Conservation (phyloP, 306 rosid species). For the Geum urbanum region DNA sequence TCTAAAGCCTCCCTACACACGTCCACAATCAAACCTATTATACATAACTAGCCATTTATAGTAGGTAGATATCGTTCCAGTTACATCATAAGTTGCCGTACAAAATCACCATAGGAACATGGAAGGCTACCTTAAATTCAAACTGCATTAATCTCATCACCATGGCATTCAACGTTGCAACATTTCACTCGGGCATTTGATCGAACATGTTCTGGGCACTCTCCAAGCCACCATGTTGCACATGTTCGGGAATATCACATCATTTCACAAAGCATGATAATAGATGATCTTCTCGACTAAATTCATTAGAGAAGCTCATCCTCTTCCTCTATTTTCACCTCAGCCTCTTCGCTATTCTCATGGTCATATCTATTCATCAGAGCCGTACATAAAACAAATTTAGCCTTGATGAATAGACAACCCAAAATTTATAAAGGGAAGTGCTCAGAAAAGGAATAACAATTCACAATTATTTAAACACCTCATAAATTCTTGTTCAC, state of each 20-base stretch:
- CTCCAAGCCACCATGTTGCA: conserved; percentile 46
- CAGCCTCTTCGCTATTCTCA: no score
- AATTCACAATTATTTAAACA: conserved; percentile 12
- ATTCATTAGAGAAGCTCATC: no score
- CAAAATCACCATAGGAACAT: no score
- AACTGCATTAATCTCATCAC: conserved; percentile 61
- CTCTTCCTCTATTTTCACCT: no score
- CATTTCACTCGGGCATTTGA: conserved; percentile 76
- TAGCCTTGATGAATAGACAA: neutral
- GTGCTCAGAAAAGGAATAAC: neutral
- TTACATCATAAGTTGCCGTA: no score
- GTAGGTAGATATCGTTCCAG: no score
- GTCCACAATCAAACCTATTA: conserved; percentile 18
- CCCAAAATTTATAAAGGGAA: no score
- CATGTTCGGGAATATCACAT: neutral
- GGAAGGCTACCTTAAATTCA: conserved; percentile 47
- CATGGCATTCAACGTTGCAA: conserved; percentile 88
- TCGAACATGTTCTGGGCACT: conserved; percentile 61
- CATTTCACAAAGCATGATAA: no score
- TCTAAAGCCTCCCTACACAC: conserved; percentile 88
- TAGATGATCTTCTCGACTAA: no score
- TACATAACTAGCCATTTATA: conserved; percentile 1
- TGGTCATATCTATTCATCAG: no score
- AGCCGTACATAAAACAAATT: no score
- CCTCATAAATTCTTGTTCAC: conserved; percentile 16